Base-by-base conservation (phyloP, 371 early-diverging fungal species). In the Mucor circinelloides region DNA sequence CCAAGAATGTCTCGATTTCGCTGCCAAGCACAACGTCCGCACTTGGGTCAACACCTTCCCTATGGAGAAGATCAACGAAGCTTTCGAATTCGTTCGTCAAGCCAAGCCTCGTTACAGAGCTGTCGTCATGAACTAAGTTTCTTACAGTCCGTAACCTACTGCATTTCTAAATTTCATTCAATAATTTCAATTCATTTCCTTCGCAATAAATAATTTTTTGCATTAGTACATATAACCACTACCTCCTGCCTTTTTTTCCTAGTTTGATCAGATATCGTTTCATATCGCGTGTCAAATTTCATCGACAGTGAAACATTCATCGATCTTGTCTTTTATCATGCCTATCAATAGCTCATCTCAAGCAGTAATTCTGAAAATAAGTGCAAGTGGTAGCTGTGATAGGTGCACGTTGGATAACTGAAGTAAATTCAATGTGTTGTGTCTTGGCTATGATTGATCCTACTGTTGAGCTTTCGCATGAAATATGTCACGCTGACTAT, bases 41-140 rank as follows among this genome's bases (percentile, higher is more conserved):
- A 90, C 90, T n/a, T 83, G 83, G 78, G 86, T 90, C 65, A 88
- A 92, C 68, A 76, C 72, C 60, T 77, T 85, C 74, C 85, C 86
- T 21, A 87, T 92, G 72, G 70, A 71, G 23, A 58, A 76, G 63
- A 72, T 76, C 63, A 73, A 80, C 30, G 74, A 72, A 46, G 75
- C 77, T 28, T 60, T 81, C 32, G 56, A 72, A 42, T 72, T 68
- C 36, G 69, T 81, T 10, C 67, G 73, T 58, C 63, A 75, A 57
- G 73, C 62, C 23, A 75, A 75, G 59, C 73, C 73, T 48, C 69
- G 73, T 63, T 75, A 75, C 62, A 68, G 76, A 58, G 72, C 72
- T 64, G 76, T 75, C 52, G 70, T 70, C 19, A 67, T 68, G 64
- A 73, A 70, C 62, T 68, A 68, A 73, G 42, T 60, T 31, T 57